A percentile compares a stretch with the other conserved stretches of the same genome.
phyloP scores from a whole-genome alignment of 129 eudicot genomes.

The Flaveria sonorensis region DNA sequence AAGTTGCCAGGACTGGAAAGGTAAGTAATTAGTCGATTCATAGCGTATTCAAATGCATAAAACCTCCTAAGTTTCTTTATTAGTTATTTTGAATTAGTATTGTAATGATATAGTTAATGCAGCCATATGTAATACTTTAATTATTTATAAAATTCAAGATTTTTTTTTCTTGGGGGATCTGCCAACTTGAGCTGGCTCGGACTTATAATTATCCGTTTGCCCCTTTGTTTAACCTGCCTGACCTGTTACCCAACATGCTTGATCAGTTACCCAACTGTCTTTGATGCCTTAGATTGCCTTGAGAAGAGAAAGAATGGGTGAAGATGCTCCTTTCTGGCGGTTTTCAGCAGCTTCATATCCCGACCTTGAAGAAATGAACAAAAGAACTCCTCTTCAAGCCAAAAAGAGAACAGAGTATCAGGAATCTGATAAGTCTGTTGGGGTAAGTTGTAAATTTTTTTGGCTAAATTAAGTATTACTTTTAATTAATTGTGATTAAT shows the following conservation, averaged over 20 bases:
- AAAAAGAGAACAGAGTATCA: slow-evolving; percentile 33
- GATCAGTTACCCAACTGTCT: not conserved
- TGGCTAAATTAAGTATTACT: not conserved
- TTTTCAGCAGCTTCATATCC: slow-evolving; percentile 97
- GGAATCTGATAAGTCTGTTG: slow-evolving; percentile 50
- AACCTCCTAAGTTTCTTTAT: not conserved
- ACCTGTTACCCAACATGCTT: not conserved
- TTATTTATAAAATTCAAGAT: not conserved
- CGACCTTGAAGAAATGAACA: slow-evolving; percentile 60
- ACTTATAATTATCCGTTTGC: not conserved
- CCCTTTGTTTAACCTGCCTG: not conserved
- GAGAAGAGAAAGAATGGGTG: slow-evolving; percentile 96
- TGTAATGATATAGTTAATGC: not conserved
- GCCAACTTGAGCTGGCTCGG: not conserved
- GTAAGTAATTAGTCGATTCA: slow-evolving; percentile 33
- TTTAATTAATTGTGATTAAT: slow-evolving; percentile 1
- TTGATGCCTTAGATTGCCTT: slow-evolving; percentile 67
- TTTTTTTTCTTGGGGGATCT: not conserved
- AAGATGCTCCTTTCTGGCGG: slow-evolving; percentile 97
- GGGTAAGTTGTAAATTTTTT: slow-evolving; percentile 45
- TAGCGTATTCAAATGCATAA: slow-evolving; percentile 8
- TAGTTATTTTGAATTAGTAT: not conserved
- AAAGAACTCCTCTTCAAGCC: slow-evolving; percentile 43
- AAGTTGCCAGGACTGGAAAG: slow-evolving; percentile 94
- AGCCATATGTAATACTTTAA: not conserved